Conservation (phyloP, 179 eudicot genomes). For the Patellifolia procumbens region DNA sequence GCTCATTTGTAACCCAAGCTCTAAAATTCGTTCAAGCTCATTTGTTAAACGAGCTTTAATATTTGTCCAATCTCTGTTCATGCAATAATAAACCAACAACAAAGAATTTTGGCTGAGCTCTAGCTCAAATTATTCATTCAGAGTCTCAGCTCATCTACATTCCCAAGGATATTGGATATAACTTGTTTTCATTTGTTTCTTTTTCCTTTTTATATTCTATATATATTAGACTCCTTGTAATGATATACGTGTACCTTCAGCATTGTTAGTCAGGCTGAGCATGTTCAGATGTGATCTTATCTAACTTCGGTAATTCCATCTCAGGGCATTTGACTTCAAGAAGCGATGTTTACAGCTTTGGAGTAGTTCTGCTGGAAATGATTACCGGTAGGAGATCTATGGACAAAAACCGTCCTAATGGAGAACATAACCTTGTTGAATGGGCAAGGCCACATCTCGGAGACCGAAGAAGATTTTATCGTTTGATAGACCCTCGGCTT, state of each 20-base stretch:
- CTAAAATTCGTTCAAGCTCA: no score
- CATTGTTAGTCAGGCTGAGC: not conserved
- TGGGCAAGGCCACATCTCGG: constrained; percentile 88
- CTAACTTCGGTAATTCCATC: constrained; percentile 8
- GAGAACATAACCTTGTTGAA: constrained; percentile 85
- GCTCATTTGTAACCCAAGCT: no score
- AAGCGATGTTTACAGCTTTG: constrained; percentile 92
- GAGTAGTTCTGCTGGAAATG: constrained; percentile 83
- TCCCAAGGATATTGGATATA: not conserved
- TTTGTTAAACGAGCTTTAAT: no score
- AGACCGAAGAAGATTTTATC: constrained; percentile 67
- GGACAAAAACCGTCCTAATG: constrained; percentile 87
- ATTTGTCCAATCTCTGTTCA: no score
- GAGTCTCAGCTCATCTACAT: no score
- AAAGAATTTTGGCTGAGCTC: no score
- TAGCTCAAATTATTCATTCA: no score
- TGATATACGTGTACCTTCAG: not conserved
- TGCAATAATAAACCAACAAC: no score
- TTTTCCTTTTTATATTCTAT: not conserved
- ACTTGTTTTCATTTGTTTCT: not conserved
- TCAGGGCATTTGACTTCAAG: constrained; percentile 84
- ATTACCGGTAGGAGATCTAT: constrained; percentile 82
- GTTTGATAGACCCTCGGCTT: constrained; percentile 77
- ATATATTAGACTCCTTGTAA: not conserved
- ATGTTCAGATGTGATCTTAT: constrained; percentile 14